phyloP scores from a whole-genome alignment of 192 early-diverging fungal species.

The Coemansia javaensis region DNA sequence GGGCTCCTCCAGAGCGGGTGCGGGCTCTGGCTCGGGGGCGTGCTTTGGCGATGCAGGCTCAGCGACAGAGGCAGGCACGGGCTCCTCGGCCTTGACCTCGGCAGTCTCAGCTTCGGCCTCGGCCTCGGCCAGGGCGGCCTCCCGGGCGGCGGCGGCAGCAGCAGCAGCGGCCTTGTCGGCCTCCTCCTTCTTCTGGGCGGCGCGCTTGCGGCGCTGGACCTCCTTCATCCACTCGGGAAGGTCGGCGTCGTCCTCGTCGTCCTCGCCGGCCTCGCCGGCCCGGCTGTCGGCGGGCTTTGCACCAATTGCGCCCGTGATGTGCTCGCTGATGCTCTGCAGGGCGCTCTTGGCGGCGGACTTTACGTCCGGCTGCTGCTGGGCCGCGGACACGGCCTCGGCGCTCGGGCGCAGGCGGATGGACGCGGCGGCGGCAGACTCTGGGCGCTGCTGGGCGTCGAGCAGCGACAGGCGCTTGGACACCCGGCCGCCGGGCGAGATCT shows the following conservation, averaged over 20 bases:
- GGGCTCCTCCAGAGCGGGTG: too few relatives aligned
- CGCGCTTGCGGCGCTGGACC: conserved; percentile 46
- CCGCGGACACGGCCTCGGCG: conserved; percentile 11
- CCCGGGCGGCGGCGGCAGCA: conserved; percentile 8
- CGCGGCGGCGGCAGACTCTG: conserved; percentile 4
- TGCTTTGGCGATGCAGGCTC: too few relatives aligned
- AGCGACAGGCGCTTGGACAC: conserved; percentile 27
- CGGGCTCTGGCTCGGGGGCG: too few relatives aligned
- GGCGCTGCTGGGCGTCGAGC: conserved; percentile 13
- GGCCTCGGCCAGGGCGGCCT: not conserved
- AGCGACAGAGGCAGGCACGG: too few relatives aligned
- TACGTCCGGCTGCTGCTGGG: not conserved
- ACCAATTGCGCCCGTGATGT: conserved; percentile 10
- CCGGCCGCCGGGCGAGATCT: conserved; percentile 26
- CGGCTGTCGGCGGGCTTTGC: too few relatives aligned
- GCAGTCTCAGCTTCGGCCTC: not conserved
- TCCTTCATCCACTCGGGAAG: conserved; percentile 44
- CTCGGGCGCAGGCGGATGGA: conserved; percentile 45
- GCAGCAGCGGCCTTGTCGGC: conserved; percentile 5
- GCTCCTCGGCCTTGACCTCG: not conserved
- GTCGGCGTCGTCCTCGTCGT: not conserved
- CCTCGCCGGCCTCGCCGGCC: conserved; percentile 5
- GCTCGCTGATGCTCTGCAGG: conserved; percentile 38
- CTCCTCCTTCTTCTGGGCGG: conserved; percentile 27
- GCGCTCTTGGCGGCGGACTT: conserved; percentile 15